A percentile compares a stretch with the other conserved stretches of the same genome.
Evolutionary conservation across 495 filamentous ascomycete species (phyloP).

Genomic region (Xylaria castorea): DNA sequence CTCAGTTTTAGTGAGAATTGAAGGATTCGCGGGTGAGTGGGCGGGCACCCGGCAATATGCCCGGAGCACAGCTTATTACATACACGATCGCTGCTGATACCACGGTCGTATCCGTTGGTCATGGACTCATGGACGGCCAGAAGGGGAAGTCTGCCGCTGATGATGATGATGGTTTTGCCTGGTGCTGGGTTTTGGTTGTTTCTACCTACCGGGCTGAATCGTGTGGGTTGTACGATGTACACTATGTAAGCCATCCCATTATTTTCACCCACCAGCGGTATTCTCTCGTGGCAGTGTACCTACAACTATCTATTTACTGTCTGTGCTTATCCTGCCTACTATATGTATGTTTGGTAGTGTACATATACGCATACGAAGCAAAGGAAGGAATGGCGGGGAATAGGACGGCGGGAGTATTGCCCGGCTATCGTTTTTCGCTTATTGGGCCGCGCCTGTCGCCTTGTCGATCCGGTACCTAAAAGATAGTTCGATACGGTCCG

Average conservation of each 20-base stretch:
- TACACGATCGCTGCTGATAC: constrained; percentile 19
- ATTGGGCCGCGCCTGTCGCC: not conserved
- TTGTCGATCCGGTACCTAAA: constrained; percentile 14
- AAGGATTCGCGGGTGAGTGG: not conserved
- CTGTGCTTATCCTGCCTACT: not conserved
- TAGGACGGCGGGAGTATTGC: not conserved
- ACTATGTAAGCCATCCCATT: not conserved
- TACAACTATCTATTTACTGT: not conserved
- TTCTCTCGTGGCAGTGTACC: constrained; percentile 1
- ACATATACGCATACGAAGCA: not conserved
- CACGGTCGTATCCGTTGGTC: constrained; percentile 25
- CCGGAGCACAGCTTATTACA: constrained; percentile 7
- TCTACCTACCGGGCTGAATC: not conserved
- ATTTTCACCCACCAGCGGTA: not conserved
- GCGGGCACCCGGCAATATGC: not conserved
- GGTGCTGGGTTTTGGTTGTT: not conserved
- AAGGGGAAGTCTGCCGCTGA: constrained; percentile 4
- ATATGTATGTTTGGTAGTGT: not conserved
- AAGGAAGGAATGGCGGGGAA: not conserved
- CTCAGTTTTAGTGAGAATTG: not conserved
- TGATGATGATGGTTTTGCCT: not conserved
- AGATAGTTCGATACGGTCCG: constrained; percentile 13
- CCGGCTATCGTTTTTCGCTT: not conserved
- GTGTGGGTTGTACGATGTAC: not conserved
- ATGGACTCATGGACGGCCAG: not conserved